phyloP scores from a whole-genome alignment of 768 basidiomycete genomes.

The Trametes punicea region DNA sequence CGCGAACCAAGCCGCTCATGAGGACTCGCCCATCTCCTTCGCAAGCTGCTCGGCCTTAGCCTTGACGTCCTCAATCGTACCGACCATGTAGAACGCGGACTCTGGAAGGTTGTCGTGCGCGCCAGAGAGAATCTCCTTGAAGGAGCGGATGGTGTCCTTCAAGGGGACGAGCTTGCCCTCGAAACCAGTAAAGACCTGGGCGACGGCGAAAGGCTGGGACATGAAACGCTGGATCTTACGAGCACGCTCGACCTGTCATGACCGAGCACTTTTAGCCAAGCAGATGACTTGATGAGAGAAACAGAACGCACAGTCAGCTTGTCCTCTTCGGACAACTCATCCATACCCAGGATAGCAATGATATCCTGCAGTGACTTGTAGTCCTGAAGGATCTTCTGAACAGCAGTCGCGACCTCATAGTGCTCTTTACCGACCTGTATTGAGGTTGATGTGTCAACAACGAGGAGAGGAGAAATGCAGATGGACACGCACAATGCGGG shows the following conservation, averaged over 20 bases:
- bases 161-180: constrained; percentile 96
- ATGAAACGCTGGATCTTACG: constrained; percentile 99
- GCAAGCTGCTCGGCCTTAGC: constrained; percentile 95
- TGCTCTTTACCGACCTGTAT: constrained; percentile 80
- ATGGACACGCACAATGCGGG: constrained; percentile 77
- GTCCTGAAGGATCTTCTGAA: constrained; percentile 96
- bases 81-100: constrained; percentile 98
- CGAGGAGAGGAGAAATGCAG: neutral
- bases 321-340: constrained; percentile 99
- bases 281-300: neutral
- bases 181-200: constrained; percentile 99
- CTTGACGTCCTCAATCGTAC: constrained; percentile 97
- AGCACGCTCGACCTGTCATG: constrained; percentile 83
- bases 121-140: constrained; percentile 96
- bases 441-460: neutral
- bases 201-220: constrained; percentile 99
- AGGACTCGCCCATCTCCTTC: constrained; percentile 76
- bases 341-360: constrained; percentile 99
- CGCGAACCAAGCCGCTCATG: constrained; percentile 17
- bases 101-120: constrained; percentile 88
- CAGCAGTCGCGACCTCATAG: constrained; percentile 94
- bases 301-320: constrained; percentile 80
- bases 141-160: constrained; percentile 94
- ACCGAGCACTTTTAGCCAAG: neutral
- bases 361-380: constrained; percentile 99